These are phyloP conservation scores for Tetracentron sinense DNA, from an alignment of 164 flowering plant genomes.

Conservation along the genomic window DNA sequence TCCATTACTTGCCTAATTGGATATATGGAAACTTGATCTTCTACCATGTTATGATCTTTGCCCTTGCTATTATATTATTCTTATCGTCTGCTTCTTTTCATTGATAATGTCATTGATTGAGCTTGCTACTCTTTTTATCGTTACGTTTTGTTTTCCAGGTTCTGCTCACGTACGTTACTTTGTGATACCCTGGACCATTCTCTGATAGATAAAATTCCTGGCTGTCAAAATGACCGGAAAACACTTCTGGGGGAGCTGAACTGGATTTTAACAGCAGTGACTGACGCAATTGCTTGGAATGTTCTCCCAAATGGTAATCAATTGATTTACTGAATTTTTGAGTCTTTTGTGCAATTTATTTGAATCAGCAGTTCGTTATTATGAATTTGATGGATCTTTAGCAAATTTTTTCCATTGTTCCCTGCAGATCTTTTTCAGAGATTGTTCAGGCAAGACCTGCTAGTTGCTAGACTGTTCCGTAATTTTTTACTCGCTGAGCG, in stretches of 20 bases:
- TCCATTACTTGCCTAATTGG: too few relatives aligned
- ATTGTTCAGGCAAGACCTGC: constrained; percentile 88
- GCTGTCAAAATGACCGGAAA: constrained; percentile 92
- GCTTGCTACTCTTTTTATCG: neutral
- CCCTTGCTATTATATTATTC: neutral
- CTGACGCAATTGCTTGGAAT: constrained; percentile 99
- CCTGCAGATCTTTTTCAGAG: constrained; percentile 92
- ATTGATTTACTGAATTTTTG: neutral
- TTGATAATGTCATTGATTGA: neutral
- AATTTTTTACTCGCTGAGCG: constrained; percentile 96
- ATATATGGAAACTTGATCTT: neutral
- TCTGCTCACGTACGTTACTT: constrained; percentile 75
- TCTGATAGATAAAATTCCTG: constrained; percentile 89
- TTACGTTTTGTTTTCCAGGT: constrained; percentile 50
- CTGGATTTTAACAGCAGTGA: constrained; percentile 98
- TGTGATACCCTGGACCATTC: constrained; percentile 66
- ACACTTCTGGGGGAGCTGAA: constrained; percentile 94
- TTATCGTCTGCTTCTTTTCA: neutral
- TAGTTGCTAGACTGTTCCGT: constrained; percentile 93
- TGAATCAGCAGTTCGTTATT: neutral
- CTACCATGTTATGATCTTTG: neutral
- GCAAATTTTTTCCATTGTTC: constrained; percentile 13
- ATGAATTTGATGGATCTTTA: neutral
- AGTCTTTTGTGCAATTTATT: neutral
- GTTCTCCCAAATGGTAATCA: constrained; percentile 93